Conservation (phyloP, 164 flowering plant genomes). For the Vitis cinerea region DNA sequence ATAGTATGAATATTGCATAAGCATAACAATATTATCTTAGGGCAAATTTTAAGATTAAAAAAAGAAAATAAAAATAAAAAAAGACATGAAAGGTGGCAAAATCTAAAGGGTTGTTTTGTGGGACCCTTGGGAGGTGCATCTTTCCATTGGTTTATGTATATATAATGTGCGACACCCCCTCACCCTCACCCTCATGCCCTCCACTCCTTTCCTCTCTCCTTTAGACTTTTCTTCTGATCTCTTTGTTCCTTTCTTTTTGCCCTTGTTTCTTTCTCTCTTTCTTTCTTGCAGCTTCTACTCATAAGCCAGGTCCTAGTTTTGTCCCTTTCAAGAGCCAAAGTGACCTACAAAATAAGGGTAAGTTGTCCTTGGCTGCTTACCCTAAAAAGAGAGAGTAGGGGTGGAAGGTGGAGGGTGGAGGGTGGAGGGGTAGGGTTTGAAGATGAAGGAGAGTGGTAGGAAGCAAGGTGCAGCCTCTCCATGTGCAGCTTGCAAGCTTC, state of each 20-base stretch:
- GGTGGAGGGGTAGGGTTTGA: neutral
- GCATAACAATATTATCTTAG: too few relatives aligned
- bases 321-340: too few relatives aligned
- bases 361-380: too few relatives aligned
- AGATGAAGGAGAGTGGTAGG: constrained; percentile 23
- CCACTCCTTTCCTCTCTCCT: neutral
- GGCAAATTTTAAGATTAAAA: too few relatives aligned
- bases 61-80: too few relatives aligned
- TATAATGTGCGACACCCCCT: constrained; percentile 3
- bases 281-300: neutral
- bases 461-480: constrained; percentile 35
- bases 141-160: neutral
- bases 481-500: constrained; percentile 39
- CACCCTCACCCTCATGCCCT: neutral
- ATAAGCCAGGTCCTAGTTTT: neutral
- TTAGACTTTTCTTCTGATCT: neutral
- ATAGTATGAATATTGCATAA: too few relatives aligned
- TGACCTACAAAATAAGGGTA: too few relatives aligned
- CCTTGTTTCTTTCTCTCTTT: neutral
- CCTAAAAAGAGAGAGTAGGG: too few relatives aligned
- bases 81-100: neutral
- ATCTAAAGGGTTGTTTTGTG: constrained; percentile 5
- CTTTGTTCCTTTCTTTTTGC: neutral
- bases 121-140: constrained; percentile 5
- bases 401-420: too few relatives aligned